Evolutionary conservation across 768 basidiomycete species (phyloP).

Genomic region (Serpula lacrymans): DNA sequence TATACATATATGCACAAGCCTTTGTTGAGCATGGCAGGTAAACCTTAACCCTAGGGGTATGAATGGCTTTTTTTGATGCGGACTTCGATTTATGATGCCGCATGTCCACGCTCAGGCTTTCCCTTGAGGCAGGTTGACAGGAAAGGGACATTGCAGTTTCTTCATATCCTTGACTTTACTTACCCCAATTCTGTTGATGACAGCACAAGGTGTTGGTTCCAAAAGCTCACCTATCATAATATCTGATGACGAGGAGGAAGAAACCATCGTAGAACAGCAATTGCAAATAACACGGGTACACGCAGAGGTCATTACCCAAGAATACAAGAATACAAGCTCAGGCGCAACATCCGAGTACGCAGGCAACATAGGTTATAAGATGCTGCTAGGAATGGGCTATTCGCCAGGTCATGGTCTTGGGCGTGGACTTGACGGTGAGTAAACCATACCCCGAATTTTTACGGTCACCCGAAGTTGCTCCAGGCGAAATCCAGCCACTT

Average conservation of each 20-base stretch:
- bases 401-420: constrained; percentile 11
- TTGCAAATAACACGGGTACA: too few species aligned
- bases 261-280: constrained; percentile 12
- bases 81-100: too few species aligned
- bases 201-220: constrained; percentile 17
- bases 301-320: neutral
- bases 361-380: constrained; percentile 8
- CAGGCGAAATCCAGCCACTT: constrained; percentile 12
- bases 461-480: constrained; percentile 4
- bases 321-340: neutral
- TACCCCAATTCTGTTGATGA: constrained; percentile 7
- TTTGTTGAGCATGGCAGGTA: too few species aligned
- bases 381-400: constrained; percentile 12
- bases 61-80: too few species aligned
- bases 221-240: constrained; percentile 25
- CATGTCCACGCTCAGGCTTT: too few species aligned
- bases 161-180: constrained; percentile 1
- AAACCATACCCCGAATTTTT: too few species aligned
- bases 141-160: too few species aligned
- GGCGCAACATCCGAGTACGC: neutral
- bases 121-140: too few species aligned
- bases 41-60: too few species aligned
- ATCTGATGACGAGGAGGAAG: constrained; percentile 24
- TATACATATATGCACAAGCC: too few species aligned
- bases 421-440: constrained; percentile 11